Conservation (phyloP, 768 basidiomycete genomes). For the Boletus rubropictus region DNA sequence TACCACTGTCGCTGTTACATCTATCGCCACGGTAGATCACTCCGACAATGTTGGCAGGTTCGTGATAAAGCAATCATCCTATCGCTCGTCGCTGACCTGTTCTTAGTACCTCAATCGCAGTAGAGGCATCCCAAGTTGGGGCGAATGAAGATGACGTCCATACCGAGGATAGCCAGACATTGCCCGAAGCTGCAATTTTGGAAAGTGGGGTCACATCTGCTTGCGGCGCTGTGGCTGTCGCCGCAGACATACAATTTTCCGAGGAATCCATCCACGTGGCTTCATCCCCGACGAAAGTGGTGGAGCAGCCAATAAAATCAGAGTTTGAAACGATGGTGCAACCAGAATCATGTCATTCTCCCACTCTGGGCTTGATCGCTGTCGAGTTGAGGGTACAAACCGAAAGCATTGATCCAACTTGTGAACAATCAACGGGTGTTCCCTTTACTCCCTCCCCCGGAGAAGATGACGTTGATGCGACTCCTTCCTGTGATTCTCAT, state of each 20-base stretch:
- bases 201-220: background rate
- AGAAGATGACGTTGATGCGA: background rate
- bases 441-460: background rate
- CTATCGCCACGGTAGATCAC: background rate
- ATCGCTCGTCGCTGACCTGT: background rate
- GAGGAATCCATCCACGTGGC: background rate
- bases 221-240: background rate
- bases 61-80: background rate
- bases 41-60: slow-evolving; percentile 1
- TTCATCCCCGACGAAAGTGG: background rate
- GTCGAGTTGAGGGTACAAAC: background rate
- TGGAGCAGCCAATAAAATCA: background rate
- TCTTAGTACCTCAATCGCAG: background rate
- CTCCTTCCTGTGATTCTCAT: background rate
- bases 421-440: background rate
- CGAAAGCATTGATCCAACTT: background rate
- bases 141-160: background rate
- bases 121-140: background rate
- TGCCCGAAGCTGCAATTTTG: background rate
- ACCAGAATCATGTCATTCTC: background rate
- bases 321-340: background rate
- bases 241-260: background rate
- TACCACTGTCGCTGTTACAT: background rate
- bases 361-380: background rate
- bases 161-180: background rate